Evolutionary conservation across 140 eudicot species (phyloP).

Genomic region (Bidens hawaiensis): DNA sequence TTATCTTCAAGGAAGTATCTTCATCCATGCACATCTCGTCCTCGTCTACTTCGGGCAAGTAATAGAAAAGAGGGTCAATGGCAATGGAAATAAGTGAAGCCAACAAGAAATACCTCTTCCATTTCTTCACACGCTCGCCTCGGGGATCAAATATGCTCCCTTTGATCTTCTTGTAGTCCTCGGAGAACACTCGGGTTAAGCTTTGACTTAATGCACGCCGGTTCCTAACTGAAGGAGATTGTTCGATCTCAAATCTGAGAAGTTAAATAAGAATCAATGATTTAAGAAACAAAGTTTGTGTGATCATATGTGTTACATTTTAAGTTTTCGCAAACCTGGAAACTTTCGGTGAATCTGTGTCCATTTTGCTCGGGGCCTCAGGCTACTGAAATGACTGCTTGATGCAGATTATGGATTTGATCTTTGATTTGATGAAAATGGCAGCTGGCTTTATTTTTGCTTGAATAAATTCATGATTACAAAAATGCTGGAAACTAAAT

Average conservation of each 20-base stretch:
- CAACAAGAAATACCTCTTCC: slow-evolving; percentile 62
- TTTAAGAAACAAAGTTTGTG: neutral
- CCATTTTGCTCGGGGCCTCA: slow-evolving; percentile 29
- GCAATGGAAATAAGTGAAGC: slow-evolving; percentile 61
- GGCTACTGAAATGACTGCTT: neutral
- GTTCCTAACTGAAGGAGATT: slow-evolving; percentile 19
- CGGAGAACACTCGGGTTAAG: slow-evolving; percentile 73
- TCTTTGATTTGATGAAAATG: neutral
- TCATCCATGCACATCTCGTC: slow-evolving; percentile 54
- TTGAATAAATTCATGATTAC: neutral
- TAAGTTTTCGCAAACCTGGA: slow-evolving; percentile 33
- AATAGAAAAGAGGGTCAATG: slow-evolving; percentile 81
- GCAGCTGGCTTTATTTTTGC: neutral
- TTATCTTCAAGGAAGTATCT: slow-evolving; percentile 42
- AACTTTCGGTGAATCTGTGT: slow-evolving; percentile 26
- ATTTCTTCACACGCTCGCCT: slow-evolving; percentile 37
- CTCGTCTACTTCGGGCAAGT: slow-evolving; percentile 48
- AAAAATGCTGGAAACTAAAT: neutral
- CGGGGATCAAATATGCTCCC: slow-evolving; percentile 66
- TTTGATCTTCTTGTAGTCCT: slow-evolving; percentile 49
- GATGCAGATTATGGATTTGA: slow-evolving; percentile 14
- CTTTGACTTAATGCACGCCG: slow-evolving; percentile 27
- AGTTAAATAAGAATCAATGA: slow-evolving; percentile 7
- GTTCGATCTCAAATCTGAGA: slow-evolving; percentile 39
- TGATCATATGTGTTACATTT: neutral